Base-by-base conservation (phyloP, 2,329 filamentous ascomycete species). In the Cladorrhinum sp. region DNA sequence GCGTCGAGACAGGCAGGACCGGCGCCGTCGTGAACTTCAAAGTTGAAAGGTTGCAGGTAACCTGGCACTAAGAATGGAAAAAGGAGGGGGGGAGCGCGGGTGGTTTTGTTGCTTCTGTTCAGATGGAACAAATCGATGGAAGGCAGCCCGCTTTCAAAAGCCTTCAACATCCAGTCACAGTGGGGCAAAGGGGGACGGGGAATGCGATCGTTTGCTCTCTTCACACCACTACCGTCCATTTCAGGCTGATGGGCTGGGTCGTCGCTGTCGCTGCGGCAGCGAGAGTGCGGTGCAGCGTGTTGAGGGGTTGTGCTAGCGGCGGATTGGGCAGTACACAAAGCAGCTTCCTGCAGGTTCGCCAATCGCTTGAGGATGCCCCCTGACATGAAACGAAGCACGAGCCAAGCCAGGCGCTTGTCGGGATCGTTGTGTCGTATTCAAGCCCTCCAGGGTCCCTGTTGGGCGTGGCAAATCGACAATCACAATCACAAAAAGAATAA, bases 321-420 rank as follows among this genome's bases (percentile, higher is more conserved):
- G 64, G 65, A 66, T 67, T 67, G 64, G 64, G 41, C 62, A 61
- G 65, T 51, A 63, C 56, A 25, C 27, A 50, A 53, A 58, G 38
- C 23, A 53, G 51, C 41, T 53, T 36, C 45, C 52, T 50, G n/a
- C 56, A 55, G 63, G 50, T 51, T 65, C 61, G 58, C 65, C 65
- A 66, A 68, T 69, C 66, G 62, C 62, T 63, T 58, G 49, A 50
- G 54, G 36, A 18, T 38, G 24, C 48, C 61, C 61, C 62, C 57
- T 62, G 62, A 66, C 53, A 64, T 67, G 67, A 69, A 69, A 69
- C 66, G 54, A 51, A 64, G 66, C 67, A 63, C 65, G 60, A 60
- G 55, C 66, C 67, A 67, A 55, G 27, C 29, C 32, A 49, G 62
- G 66, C 66, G 66, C 66, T 65, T 66, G 60, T 65, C 55, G 53